These are phyloP conservation scores for Hypomontagnella monticulosa DNA, from an alignment of 495 filamentous ascomycete species.

Conservation along the genomic window DNA sequence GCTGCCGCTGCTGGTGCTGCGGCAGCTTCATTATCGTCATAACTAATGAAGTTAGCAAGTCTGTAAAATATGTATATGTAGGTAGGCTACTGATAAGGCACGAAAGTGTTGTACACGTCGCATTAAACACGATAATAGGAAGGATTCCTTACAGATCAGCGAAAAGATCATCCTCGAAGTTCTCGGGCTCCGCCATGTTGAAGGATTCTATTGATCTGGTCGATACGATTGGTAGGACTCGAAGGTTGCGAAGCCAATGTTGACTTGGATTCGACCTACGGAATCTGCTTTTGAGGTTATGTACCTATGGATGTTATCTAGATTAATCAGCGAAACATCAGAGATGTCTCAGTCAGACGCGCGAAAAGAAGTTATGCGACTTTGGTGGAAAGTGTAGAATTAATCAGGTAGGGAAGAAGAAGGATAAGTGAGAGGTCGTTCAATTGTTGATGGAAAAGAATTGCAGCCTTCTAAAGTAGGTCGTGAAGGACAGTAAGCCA, in stretches of 20 bases:
- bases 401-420: conserved; percentile 6
- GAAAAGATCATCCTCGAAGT: conserved; percentile 97
- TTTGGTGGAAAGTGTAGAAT: conserved; percentile 3
- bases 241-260: conserved; percentile 4
- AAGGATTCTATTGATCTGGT: conserved; percentile 12
- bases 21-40: conserved; percentile 81
- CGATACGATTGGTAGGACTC: conserved; percentile 17
- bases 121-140: background rate
- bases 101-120: background rate
- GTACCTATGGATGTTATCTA: background rate
- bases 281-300: conserved; percentile 4
- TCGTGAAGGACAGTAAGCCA: conserved; percentile 29
- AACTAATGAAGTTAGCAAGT: conserved; percentile 61
- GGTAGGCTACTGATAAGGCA: background rate
- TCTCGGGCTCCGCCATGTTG: conserved; percentile 85
- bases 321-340: conserved; percentile 15
- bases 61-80: background rate
- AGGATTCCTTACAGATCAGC: conserved; percentile 84
- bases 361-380: background rate
- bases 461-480: conserved; percentile 33
- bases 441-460: conserved; percentile 23
- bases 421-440: background rate
- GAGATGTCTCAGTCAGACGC: background rate
- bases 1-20: conserved; percentile 49
- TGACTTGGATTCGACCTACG: conserved; percentile 32